Base-by-base conservation (phyloP, 257 asterid species). In the Anisodus tanguticus region DNA sequence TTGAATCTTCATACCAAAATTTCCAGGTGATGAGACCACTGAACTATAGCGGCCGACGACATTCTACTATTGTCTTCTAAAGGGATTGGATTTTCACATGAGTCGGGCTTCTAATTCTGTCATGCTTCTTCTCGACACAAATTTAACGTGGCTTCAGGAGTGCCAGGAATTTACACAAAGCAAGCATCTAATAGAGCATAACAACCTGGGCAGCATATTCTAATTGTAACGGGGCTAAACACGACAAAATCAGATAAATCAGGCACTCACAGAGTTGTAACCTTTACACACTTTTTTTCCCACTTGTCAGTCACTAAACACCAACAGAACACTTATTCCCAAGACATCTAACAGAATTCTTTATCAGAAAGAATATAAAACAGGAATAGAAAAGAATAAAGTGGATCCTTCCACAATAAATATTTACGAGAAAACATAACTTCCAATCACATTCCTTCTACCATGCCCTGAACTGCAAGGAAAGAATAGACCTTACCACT, bases 71-170 rank as follows among this genome's bases (percentile, higher is more conserved):
- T 72, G 62, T 6, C 43, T 74, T 74, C n/a, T 31, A 49, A 49
- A 22, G 22, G 74, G 72, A 49, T 72, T 31, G 35, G 35, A 31
- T 31, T 31, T 31, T 26, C 12, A 31, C 60, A 74, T 19, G 60
- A 47, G 43, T 74, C 57, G 1, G 43, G 43, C 39, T 10, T 45
- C 59, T 72, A 47, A 19, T 47, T 47, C n/a, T 47, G 59, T 10
- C 80, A 72, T 72, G 60, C 80, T 47, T 74, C 5, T 74, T 11
- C 55, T 47, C 60, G 60, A 47, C 41, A 74, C 6, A 72, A 72
- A 72, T 5, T 74, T 74, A 63, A 49, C 19, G 4, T 74, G 22
- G 62, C 19, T 74, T 22, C 19, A 74, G 81, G 1, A 49, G 62
- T 74, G 45, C 81, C 10, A 74, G 62, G 62, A 49, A 74, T 22